These are phyloP conservation scores for Peronosclerospora sorghi DNA, from an alignment of 352 stramenopile species.

Conservation along the genomic window DNA sequence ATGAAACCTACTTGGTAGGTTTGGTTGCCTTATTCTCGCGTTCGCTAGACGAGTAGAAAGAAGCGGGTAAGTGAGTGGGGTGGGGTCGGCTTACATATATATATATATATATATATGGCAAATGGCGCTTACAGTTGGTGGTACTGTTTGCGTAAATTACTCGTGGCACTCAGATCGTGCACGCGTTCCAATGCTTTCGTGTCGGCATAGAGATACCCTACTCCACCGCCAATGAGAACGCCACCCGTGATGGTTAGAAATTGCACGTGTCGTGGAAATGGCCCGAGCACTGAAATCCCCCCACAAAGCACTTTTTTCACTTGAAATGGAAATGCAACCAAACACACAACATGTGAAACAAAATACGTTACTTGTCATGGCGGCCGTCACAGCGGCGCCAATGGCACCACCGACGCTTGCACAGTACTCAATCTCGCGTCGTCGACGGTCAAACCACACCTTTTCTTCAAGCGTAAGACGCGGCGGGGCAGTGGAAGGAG, in stretches of 20 bases:
- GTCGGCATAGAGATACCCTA: conserved; percentile 63
- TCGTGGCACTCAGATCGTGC: conserved; percentile 66
- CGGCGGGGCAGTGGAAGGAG: too few species aligned
- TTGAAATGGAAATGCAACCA: too few species aligned
- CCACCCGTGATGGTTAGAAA: conserved; percentile 45
- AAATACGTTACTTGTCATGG: conserved; percentile 59
- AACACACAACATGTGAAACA: too few species aligned
- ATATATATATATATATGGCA: not conserved
- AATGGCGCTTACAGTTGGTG: conserved; percentile 45
- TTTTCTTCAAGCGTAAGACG: conserved; percentile 75
- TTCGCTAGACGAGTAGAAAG: conserved; percentile 18
- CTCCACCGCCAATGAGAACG: conserved; percentile 41
- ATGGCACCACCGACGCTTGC: conserved; percentile 42
- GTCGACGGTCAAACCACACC: conserved; percentile 65
- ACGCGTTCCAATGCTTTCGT: conserved; percentile 59
- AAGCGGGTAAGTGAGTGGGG: not conserved
- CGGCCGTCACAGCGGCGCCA: conserved; percentile 34
- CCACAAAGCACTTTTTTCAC: too few species aligned
- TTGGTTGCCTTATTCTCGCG: conserved; percentile 60
- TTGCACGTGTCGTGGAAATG: conserved; percentile 55
- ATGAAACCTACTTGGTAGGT: conserved; percentile 21
- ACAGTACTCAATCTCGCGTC: conserved; percentile 57
- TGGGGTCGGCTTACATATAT: not conserved
- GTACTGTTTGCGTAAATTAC: conserved; percentile 67
- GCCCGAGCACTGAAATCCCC: conserved; percentile 40